These are phyloP conservation scores for Fusarium phyllophilum DNA, from an alignment of 2,329 filamentous ascomycete species.

Conservation along the genomic window DNA sequence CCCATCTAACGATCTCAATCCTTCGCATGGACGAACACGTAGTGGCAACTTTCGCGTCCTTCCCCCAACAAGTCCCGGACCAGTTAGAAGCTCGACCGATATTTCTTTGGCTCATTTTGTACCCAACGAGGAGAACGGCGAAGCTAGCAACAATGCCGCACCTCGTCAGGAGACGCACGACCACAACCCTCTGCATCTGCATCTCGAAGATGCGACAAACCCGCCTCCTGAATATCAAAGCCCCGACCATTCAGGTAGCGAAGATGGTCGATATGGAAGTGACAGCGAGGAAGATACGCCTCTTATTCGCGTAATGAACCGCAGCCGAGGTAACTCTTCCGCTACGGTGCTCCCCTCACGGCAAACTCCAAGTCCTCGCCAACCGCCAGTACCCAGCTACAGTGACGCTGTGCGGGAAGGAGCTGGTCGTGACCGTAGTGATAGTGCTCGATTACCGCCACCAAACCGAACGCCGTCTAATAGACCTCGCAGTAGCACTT, in stretches of 20 bases:
- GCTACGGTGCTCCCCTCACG: constrained; percentile 49
- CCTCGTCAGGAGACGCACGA: constrained; percentile 45
- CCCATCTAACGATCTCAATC: constrained; percentile 60
- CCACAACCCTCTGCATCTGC: constrained; percentile 52
- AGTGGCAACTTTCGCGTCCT: constrained; percentile 83
- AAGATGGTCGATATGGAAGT: constrained; percentile 66
- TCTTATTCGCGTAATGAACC: constrained; percentile 61
- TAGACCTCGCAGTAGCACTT: constrained; percentile 34
- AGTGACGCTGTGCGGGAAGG: constrained; percentile 75
- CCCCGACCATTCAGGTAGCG: constrained; percentile 69
- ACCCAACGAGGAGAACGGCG: constrained; percentile 76
- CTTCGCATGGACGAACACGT: constrained; percentile 77
- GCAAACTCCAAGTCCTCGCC: constrained; percentile 36
- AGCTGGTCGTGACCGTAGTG: constrained; percentile 43
- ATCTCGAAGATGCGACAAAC: constrained; percentile 65
- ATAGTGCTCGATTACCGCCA: constrained; percentile 38
- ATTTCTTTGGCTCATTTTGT: constrained; percentile 92
- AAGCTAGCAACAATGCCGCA: constrained; percentile 53
- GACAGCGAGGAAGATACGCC: constrained; percentile 68
- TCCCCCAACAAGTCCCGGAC: constrained; percentile 85
- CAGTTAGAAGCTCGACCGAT: constrained; percentile 90
- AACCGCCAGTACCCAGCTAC: constrained; percentile 83
- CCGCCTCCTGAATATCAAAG: constrained; percentile 79
- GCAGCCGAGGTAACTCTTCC: constrained; percentile 62
- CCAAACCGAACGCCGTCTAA: constrained; percentile 26